These are phyloP conservation scores for Spinacia oleracea DNA, from an alignment of 179 eudicot genomes.

Conservation along the genomic window DNA sequence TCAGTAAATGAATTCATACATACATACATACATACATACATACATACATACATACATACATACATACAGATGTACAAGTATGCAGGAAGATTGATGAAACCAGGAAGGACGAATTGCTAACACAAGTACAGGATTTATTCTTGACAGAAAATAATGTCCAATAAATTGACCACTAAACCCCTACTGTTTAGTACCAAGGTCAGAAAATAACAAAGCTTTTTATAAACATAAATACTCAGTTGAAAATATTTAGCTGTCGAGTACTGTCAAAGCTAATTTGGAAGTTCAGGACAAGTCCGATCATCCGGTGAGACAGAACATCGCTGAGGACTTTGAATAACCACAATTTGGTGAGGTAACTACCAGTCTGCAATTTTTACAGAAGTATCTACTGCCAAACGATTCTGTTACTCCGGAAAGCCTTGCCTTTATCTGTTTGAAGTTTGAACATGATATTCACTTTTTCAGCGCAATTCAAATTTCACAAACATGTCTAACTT, in stretches of 20 bases:
- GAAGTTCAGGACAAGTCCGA: not conserved
- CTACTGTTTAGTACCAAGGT: not conserved
- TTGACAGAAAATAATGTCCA: not conserved
- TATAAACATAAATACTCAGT: no score
- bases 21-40: not conserved
- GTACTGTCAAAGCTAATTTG: not conserved
- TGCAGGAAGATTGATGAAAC: not conserved
- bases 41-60: not conserved
- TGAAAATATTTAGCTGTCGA: not conserved
- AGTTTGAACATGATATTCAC: not conserved
- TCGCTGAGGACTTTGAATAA: not conserved
- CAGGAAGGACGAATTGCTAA: not conserved
- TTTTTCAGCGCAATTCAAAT: not conserved
- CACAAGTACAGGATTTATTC: not conserved
- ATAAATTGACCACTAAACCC: not conserved
- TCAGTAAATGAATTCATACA: not conserved
- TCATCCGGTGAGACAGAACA: not conserved
- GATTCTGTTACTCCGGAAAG: not conserved
- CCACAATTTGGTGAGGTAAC: constrained; percentile 1
- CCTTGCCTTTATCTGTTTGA: not conserved
- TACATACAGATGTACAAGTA: not conserved
- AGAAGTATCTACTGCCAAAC: not conserved
- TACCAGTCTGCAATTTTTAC: not conserved
- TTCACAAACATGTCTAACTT: not conserved
- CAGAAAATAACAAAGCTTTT: not conserved